These are phyloP conservation scores for Thalassiosira mediterranea DNA, from an alignment of 352 stramenopile genomes.

Conservation along the genomic window DNA sequence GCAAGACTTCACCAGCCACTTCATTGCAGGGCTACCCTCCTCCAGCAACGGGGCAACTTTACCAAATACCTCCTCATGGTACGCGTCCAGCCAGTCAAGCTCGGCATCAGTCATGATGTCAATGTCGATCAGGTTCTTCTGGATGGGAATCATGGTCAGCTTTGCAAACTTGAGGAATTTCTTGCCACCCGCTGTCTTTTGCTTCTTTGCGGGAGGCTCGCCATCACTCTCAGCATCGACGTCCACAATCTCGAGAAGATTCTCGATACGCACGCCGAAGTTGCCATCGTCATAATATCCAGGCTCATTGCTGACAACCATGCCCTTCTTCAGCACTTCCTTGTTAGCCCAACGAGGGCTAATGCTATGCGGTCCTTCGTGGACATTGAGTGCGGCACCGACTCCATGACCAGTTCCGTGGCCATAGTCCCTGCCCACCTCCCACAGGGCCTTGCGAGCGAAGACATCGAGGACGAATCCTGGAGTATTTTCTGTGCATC, in stretches of 20 bases:
- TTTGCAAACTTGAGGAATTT: constrained; percentile 96
- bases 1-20: constrained; percentile 81
- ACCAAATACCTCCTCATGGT: constrained; percentile 90
- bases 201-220: constrained; percentile 62
- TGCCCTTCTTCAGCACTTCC: constrained; percentile 87
- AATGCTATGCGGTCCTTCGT: constrained; percentile 70
- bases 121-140: constrained; percentile 95
- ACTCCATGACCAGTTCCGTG: constrained; percentile 93
- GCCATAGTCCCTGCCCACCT: constrained; percentile 94
- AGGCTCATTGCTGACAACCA: constrained; percentile 98
- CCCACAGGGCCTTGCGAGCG: constrained; percentile 94
- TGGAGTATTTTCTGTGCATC: constrained; percentile 90
- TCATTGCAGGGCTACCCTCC: constrained; percentile 62
- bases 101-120: constrained; percentile 90
- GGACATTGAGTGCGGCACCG: constrained; percentile 65
- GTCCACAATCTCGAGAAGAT: constrained; percentile 93
- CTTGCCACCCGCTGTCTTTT: constrained; percentile 57
- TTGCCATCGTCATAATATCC: constrained; percentile 95
- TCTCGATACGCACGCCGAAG: constrained; percentile 99
- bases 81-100: constrained; percentile 93
- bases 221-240: constrained; percentile 56
- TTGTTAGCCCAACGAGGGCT: constrained; percentile 55
- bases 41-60: constrained; percentile 91
- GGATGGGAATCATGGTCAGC: constrained; percentile 98
- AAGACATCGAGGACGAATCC: constrained; percentile 96